Evolutionary conservation across 768 basidiomycete genomes (phyloP).

Genomic region (Filobasidium floriforme): DNA sequence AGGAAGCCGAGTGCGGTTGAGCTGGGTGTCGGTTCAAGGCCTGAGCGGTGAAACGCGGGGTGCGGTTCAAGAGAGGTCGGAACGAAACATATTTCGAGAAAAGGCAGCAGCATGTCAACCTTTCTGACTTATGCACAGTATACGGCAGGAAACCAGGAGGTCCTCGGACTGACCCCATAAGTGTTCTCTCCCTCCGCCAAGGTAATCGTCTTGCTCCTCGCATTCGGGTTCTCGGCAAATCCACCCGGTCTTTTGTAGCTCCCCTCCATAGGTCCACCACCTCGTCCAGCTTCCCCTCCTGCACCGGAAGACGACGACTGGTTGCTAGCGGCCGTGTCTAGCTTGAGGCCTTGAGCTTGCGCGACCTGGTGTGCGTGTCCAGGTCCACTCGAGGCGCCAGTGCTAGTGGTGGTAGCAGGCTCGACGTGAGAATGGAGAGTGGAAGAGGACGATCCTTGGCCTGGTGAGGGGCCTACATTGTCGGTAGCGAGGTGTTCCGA

Average conservation of each 20-base stretch:
- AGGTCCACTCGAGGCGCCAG: not conserved
- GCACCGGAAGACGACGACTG: not conserved
- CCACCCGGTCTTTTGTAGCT: slow-evolving; percentile 16
- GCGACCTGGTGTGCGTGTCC: slow-evolving; percentile 9
- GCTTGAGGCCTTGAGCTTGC: not conserved
- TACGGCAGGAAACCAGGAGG: not conserved
- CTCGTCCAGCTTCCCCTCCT: not conserved
- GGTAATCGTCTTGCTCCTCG: slow-evolving; percentile 72
- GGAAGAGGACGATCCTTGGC: not conserved
- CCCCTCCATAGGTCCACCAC: slow-evolving; percentile 6
- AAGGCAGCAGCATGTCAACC: not conserved
- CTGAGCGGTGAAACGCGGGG: slow-evolving; percentile 43
- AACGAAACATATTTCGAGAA: too few relatives aligned
- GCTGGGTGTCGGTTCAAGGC: slow-evolving; percentile 66
- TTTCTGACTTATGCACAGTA: too few relatives aligned
- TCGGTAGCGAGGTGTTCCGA: slow-evolving; percentile 1
- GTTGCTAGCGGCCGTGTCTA: not conserved
- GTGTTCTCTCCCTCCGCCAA: slow-evolving; percentile 68
- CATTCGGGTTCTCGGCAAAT: slow-evolving; percentile 51
- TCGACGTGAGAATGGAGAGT: not conserved
- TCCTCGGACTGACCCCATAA: slow-evolving; percentile 53
- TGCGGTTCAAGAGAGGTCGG: not conserved
- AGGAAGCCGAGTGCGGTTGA: slow-evolving; percentile 9
- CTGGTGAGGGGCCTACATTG: not conserved
- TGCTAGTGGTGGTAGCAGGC: not conserved